Percentiles rank a stretch among this genome's conserved stretches.
Conservation (phyloP, 352 stramenopile genomes). For the Thraustochytrium striatum region DNA sequence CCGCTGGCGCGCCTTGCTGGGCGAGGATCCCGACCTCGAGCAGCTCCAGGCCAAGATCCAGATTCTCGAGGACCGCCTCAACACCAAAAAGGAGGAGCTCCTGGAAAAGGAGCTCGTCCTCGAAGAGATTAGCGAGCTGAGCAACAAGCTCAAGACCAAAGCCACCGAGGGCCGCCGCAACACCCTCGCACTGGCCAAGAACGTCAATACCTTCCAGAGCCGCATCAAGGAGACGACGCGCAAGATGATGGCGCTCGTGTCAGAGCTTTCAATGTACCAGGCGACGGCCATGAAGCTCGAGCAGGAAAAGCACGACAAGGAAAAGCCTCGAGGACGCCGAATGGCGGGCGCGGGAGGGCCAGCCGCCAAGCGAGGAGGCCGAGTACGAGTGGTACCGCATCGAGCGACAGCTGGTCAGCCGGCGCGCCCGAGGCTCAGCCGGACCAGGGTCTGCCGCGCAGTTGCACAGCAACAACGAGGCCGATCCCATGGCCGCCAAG, state of each 20-base stretch:
- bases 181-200: slow-evolving; percentile 61
- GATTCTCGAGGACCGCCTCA: slow-evolving; percentile 75
- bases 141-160: slow-evolving; percentile 73
- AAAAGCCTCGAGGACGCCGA: slow-evolving; percentile 67
- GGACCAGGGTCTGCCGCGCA: not conserved
- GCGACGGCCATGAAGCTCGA: slow-evolving; percentile 86
- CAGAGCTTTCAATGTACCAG: slow-evolving; percentile 89
- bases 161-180: slow-evolving; percentile 68
- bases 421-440: slow-evolving; percentile 57
- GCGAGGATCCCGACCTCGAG: slow-evolving; percentile 79
- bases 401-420: not conserved
- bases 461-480: not conserved
- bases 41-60: slow-evolving; percentile 74
- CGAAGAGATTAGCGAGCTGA: slow-evolving; percentile 80
- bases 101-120: slow-evolving; percentile 89
- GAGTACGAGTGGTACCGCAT: slow-evolving; percentile 59
- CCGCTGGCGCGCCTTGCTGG: slow-evolving; percentile 76
- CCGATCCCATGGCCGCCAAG: slow-evolving; percentile 27
- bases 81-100: slow-evolving; percentile 82
- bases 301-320: slow-evolving; percentile 75
- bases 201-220: slow-evolving; percentile 80
- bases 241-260: slow-evolving; percentile 89
- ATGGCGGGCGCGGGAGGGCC: slow-evolving; percentile 62
- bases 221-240: slow-evolving; percentile 81
- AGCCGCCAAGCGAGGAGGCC: slow-evolving; percentile 69